Evolutionary conservation across 257 asterid species (phyloP).

Genomic region (Nicotiana knightiana): DNA sequence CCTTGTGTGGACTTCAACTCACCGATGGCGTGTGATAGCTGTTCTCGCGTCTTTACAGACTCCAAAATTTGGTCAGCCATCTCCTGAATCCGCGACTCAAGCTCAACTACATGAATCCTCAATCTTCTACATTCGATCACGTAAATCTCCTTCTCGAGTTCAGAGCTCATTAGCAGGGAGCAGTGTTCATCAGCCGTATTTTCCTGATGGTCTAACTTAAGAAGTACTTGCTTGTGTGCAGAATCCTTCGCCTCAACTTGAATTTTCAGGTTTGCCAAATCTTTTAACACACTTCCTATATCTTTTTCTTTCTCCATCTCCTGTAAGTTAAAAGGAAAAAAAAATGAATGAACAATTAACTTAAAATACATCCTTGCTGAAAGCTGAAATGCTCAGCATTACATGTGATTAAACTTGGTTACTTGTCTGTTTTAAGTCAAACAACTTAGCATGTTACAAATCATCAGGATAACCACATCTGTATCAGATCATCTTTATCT

Average conservation of each 20-base stretch:
- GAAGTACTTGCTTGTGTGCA: slow-evolving; percentile 43
- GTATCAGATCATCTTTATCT: neutral
- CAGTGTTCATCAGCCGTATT: slow-evolving; percentile 39
- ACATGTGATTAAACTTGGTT: no score
- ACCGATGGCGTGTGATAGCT: slow-evolving; percentile 16
- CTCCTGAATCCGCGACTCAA: slow-evolving; percentile 28
- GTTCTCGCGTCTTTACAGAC: slow-evolving; percentile 18
- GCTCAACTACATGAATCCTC: slow-evolving; percentile 18
- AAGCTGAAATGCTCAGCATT: no score
- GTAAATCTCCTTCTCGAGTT: slow-evolving; percentile 36
- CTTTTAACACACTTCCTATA: slow-evolving; percentile 31
- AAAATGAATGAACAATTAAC: neutral
- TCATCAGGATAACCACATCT: neutral
- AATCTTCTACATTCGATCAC: slow-evolving; percentile 30
- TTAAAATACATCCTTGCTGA: no score
- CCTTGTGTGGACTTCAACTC: slow-evolving; percentile 27
- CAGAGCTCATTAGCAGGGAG: slow-evolving; percentile 33
- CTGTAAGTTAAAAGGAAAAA: slow-evolving; percentile 7
- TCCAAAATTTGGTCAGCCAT: slow-evolving; percentile 20
- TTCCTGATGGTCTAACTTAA: slow-evolving; percentile 39
- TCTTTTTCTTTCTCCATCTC: slow-evolving; percentile 31
- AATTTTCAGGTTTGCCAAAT: slow-evolving; percentile 34
- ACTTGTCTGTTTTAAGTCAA: neutral
- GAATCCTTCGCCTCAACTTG: slow-evolving; percentile 53
- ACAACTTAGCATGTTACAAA: neutral